Conservation (phyloP, 306 rosid species). For the Urtica urens region DNA sequence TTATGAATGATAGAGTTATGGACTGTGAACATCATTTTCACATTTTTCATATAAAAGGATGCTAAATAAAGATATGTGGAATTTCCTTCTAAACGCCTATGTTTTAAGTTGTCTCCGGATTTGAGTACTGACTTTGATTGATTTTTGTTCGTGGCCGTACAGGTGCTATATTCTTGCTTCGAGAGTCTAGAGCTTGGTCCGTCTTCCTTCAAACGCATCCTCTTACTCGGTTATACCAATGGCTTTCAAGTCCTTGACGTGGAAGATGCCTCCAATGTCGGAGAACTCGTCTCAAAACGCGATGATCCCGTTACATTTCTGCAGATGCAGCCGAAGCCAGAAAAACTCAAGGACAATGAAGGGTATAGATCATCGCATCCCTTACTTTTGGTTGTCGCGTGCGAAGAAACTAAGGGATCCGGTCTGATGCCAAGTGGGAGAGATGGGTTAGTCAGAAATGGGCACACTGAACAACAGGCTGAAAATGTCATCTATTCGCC, state of each 20-base stretch:
- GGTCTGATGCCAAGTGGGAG: constrained; percentile 52
- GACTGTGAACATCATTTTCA: too few species aligned
- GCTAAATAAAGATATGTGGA: too few species aligned
- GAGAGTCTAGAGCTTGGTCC: constrained; percentile 62
- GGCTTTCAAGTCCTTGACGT: constrained; percentile 95
- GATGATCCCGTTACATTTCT: constrained; percentile 94
- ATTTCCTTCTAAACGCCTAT: too few species aligned
- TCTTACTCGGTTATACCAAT: constrained; percentile 79
- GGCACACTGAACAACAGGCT: constrained; percentile 39
- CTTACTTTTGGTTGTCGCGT: constrained; percentile 82
- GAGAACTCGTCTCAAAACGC: constrained; percentile 71
- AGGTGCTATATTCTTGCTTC: constrained; percentile 91
- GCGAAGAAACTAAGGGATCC: constrained; percentile 65
- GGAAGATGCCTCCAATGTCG: constrained; percentile 67
- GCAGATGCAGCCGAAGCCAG: constrained; percentile 83
- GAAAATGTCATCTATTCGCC: constrained; percentile 55
- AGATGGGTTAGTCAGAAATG: constrained; percentile 48
- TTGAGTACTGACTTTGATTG: too few species aligned
- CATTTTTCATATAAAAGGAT: too few species aligned
- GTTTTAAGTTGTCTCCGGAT: too few species aligned
- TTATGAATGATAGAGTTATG: too few species aligned
- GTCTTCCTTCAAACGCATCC: constrained; percentile 50
- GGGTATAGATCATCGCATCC: constrained; percentile 86
- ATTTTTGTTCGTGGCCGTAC: constrained; percentile 30
- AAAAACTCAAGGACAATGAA: constrained; percentile 38